Conservation (phyloP, 2,329 filamentous ascomycete species). For the Fusarium neocosmosporiellum region DNA sequence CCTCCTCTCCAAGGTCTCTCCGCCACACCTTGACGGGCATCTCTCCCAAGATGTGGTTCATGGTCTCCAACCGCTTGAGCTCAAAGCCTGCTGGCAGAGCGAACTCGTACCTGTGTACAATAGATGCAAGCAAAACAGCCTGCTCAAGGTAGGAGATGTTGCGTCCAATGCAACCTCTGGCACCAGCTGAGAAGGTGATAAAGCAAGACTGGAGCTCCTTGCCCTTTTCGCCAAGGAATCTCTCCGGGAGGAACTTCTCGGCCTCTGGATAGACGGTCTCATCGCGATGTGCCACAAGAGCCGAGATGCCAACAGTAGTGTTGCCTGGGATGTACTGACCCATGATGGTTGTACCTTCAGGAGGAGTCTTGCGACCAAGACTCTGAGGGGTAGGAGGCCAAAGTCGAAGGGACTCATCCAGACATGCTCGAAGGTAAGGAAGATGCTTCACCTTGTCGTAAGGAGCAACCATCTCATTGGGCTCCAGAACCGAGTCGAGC, state of each 20-base stretch:
- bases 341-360: not conserved
- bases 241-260: not conserved
- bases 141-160: slow-evolving; percentile 5
- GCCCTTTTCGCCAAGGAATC: not conserved
- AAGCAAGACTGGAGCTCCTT: not conserved
- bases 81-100: not conserved
- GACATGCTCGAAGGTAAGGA: not conserved
- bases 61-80: not conserved
- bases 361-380: not conserved
- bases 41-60: not conserved
- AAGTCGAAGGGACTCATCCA: slow-evolving; percentile 3
- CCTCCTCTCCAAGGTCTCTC: not conserved
- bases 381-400: not conserved
- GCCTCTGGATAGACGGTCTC: not conserved
- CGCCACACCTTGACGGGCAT: slow-evolving; percentile 7
- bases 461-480: not conserved
- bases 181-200: not conserved
- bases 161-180: not conserved
- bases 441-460: slow-evolving; percentile 7
- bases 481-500: slow-evolving; percentile 47
- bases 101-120: slow-evolving; percentile 3
- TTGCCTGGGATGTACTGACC: not conserved
- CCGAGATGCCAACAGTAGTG: not conserved
- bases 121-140: not conserved
- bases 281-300: not conserved